Percentiles rank a stretch among this genome's conserved stretches.
Conservation (phyloP, 2,329 filamentous ascomycete genomes). For the Fusarium redolens region DNA sequence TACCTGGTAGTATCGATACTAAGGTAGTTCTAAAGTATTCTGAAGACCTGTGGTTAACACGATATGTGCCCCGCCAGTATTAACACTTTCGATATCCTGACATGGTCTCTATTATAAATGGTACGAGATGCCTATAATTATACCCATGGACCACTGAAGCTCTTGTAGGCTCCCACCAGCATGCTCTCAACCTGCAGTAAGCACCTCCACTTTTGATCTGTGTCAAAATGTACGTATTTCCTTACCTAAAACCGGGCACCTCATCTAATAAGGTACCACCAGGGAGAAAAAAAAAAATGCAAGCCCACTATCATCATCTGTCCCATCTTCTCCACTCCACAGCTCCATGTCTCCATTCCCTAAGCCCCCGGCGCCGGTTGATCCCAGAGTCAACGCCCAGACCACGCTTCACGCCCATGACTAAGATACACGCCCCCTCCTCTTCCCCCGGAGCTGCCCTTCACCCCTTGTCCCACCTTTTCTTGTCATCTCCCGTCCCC, state of each 20-base stretch:
- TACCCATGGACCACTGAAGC: neutral
- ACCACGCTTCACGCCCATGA: neutral
- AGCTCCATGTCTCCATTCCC: slow-evolving; percentile 28
- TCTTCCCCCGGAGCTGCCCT: slow-evolving; percentile 11
- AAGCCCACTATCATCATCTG: slow-evolving; percentile 36
- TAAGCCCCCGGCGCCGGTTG: slow-evolving; percentile 14
- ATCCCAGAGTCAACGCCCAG: slow-evolving; percentile 10
- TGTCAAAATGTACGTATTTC: neutral
- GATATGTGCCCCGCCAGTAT: neutral
- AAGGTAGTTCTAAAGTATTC: neutral
- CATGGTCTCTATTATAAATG: neutral
- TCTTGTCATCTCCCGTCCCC: slow-evolving; percentile 42
- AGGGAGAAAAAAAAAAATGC: slow-evolving; percentile 17
- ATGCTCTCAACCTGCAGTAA: neutral
- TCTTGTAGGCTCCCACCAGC: neutral
- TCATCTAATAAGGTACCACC: neutral
- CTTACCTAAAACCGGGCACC: slow-evolving; percentile 8
- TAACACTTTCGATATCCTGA: neutral
- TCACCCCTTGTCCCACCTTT: slow-evolving; percentile 31
- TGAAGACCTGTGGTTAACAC: neutral
- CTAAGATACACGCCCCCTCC: slow-evolving; percentile 23
- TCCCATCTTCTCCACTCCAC: slow-evolving; percentile 31
- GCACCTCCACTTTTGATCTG: neutral
- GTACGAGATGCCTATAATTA: neutral
- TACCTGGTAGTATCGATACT: neutral